These are phyloP conservation scores for Teratosphaeria epicoccoides DNA, from an alignment of 2,329 filamentous ascomycete species.

Conservation along the genomic window DNA sequence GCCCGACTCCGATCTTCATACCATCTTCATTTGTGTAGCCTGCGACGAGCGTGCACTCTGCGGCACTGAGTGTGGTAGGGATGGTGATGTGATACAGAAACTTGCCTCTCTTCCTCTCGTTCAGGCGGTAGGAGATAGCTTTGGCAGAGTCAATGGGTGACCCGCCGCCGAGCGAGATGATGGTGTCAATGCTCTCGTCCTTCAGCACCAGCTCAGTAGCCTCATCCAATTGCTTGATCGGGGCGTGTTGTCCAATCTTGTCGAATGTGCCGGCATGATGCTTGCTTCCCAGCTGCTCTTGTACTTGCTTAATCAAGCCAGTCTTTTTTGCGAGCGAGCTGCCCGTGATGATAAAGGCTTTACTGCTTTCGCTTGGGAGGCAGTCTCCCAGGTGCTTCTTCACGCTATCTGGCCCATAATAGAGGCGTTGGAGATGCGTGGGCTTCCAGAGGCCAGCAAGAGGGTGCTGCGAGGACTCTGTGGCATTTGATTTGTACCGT, in stretches of 20 bases:
- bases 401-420: constrained; percentile 41
- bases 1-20: constrained; percentile 39
- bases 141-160: constrained; percentile 45
- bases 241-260: constrained; percentile 46
- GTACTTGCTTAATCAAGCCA: constrained; percentile 40
- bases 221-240: constrained; percentile 43
- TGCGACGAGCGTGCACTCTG: constrained; percentile 44
- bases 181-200: constrained; percentile 41
- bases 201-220: constrained; percentile 38
- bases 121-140: constrained; percentile 35
- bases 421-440: constrained; percentile 38
- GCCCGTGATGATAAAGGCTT: constrained; percentile 49
- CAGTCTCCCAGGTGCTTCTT: constrained; percentile 35
- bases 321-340: constrained; percentile 45
- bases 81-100: constrained; percentile 39
- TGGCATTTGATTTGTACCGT: constrained; percentile 30
- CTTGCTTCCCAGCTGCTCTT: constrained; percentile 35
- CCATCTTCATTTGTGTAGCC: constrained; percentile 42
- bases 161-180: constrained; percentile 46
- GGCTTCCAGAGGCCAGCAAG: constrained; percentile 42
- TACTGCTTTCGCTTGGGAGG: constrained; percentile 36
- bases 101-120: constrained; percentile 29
- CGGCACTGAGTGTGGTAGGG: constrained; percentile 41
- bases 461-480: constrained; percentile 34
- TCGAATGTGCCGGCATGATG: constrained; percentile 47